Percentiles rank a stretch among this genome's conserved stretches.
phyloP scores from a whole-genome alignment of 2,329 filamentous ascomycete species.

The Cladophialophora carrionii region DNA sequence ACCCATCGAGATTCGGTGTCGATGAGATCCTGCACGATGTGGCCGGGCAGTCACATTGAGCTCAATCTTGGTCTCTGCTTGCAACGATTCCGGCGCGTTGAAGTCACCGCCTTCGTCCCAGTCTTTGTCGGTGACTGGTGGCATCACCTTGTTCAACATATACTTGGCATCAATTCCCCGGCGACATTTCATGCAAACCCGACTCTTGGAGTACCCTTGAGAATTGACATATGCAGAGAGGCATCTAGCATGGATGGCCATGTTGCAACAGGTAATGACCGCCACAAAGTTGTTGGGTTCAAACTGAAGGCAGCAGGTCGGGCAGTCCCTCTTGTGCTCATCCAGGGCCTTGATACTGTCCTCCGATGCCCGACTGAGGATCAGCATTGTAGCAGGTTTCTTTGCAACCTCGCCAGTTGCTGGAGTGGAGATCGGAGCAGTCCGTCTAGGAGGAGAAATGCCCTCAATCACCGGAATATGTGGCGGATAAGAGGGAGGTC shows the following conservation, averaged over 20 bases:
- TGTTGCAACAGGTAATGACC: conserved; percentile 33
- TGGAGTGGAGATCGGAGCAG: neutral
- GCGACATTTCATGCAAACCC: conserved; percentile 35
- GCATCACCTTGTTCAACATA: conserved; percentile 31
- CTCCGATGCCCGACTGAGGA: conserved; percentile 29
- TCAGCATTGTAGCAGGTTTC: conserved; percentile 23
- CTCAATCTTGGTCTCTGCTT: conserved; percentile 28
- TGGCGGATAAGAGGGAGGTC: neutral
- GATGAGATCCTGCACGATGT: conserved; percentile 21
- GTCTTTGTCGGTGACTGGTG: conserved; percentile 30
- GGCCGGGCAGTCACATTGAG: conserved; percentile 31
- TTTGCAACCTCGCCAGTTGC: conserved; percentile 5
- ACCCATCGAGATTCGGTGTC: conserved; percentile 12
- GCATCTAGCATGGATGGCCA: conserved; percentile 33
- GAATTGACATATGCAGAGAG: conserved; percentile 37
- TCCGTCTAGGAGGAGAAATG: conserved; percentile 1
- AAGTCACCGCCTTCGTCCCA: conserved; percentile 34
- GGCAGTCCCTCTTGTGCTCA: conserved; percentile 36
- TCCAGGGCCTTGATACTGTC: conserved; percentile 29
- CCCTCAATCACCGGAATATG: conserved; percentile 8
- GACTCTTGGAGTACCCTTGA: conserved; percentile 29
- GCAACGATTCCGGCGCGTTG: conserved; percentile 30
- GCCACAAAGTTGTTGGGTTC: conserved; percentile 33
- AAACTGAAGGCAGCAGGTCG: conserved; percentile 35
- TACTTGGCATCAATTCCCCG: conserved; percentile 32